These are phyloP conservation scores for Phytophthora sojae DNA, from an alignment of 352 stramenopile species.

Conservation along the genomic window DNA sequence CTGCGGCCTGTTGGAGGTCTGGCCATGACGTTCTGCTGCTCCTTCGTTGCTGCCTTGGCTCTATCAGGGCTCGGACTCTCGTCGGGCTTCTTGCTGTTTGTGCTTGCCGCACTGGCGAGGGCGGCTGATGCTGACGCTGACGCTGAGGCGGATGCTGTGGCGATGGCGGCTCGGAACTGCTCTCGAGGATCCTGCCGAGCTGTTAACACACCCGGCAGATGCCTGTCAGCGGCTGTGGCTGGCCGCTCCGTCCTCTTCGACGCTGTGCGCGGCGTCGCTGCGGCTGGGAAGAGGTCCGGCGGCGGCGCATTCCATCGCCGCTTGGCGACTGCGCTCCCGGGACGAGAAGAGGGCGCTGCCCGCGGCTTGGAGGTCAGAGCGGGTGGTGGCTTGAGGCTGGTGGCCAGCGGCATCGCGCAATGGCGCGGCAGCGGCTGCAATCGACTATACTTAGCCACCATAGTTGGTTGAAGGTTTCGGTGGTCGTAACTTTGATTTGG, in stretches of 20 bases:
- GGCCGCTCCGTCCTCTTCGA: constrained; percentile 4
- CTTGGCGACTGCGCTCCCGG: constrained; percentile 30
- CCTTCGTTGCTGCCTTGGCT: constrained; percentile 5
- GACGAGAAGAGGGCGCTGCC: constrained; percentile 6
- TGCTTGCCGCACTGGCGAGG: constrained; percentile 7
- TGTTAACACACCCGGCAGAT: constrained; percentile 10
- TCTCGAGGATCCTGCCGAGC: constrained; percentile 11
- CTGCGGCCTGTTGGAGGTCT: constrained; percentile 14
- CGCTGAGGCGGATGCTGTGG: constrained; percentile 1
- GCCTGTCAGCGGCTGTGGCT: constrained; percentile 4
- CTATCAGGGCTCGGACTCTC: neutral
- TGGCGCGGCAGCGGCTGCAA: neutral
- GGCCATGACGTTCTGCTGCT: neutral
- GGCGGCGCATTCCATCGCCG: constrained; percentile 41
- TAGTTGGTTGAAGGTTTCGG: neutral
- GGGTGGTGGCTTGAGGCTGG: neutral
- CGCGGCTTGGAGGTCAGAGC: constrained; percentile 29
- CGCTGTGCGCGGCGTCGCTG: neutral
- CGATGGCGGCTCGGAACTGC: constrained; percentile 30
- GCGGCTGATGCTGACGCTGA: too few relatives aligned
- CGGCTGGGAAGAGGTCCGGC: constrained; percentile 28
- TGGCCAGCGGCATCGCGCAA: neutral
- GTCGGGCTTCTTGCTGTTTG: constrained; percentile 1
- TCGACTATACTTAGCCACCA: neutral
- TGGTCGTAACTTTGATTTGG: neutral